Evolutionary conservation across 2,329 filamentous ascomycete genomes (phyloP), one percentile per base, ranked within the genome.

Genomic region (Spiromastix sp.): DNA sequence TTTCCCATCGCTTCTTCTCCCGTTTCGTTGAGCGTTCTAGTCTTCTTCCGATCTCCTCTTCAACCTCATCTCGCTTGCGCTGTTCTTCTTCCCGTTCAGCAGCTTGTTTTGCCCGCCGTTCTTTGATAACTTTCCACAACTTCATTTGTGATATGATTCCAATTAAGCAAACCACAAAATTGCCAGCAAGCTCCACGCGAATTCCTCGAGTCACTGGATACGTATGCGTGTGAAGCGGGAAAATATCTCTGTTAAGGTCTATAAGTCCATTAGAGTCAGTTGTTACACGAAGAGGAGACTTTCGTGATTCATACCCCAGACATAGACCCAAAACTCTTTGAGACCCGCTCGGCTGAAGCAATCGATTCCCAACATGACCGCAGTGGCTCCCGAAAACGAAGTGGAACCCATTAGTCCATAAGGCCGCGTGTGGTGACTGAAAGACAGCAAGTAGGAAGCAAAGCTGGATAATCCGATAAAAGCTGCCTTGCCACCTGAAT

Each of bases 281-380:
- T n/a, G n/a, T n/a, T n/a, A n/a, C n/a, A n/a, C n/a, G n/a, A n/a
- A n/a, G n/a, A n/a, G n/a, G n/a, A n/a, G n/a, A n/a, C n/a, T n/a
- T n/a, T n/a, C n/a, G n/a, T n/a, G n/a, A n/a, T n/a, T 39, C 70
- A 57, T 55, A 75, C 72, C 66, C 89, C 89, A 96, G 24, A 93
- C 70, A 55, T 93, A 96, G 4, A 85, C 72, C 89, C 89, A 96
- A 47, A 95, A 95, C 56, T 96, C 89, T 57, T 94, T 95, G 48
- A 93, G 64, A 0, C 89, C 89, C n/a, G 86, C 85, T 42, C 77
- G 70, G 49, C 79, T 89, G 49, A 89, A 93, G 57, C 85, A 93
- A 55, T 96, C 89, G 39, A 96, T 82, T 2, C 89, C 89, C 2
- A 96, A 60, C 10, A 93, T 73, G 1, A 81, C 68, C 3, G 75